Conservation (phyloP, 208 protist species). For the Wallacemonas sp. region DNA sequence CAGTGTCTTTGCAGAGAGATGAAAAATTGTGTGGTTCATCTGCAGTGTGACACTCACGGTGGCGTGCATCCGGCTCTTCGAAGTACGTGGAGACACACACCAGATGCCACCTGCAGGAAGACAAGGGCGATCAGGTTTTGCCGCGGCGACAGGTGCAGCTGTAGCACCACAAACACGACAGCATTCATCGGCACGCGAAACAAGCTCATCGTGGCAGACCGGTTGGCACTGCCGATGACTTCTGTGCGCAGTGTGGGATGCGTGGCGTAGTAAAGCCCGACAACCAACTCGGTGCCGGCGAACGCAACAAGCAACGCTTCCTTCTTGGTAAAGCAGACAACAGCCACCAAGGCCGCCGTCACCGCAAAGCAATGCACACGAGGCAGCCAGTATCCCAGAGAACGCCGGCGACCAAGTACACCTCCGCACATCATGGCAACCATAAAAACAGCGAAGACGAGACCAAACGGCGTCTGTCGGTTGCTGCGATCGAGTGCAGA, state of each 20-base stretch:
- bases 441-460: slow-evolving; percentile 89
- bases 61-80: not conserved
- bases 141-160: slow-evolving; percentile 2
- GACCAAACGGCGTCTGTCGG: slow-evolving; percentile 51
- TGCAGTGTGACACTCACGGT: not conserved
- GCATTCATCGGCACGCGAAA: slow-evolving; percentile 36
- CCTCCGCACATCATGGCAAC: slow-evolving; percentile 16
- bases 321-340: slow-evolving; percentile 12
- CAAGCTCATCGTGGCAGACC: slow-evolving; percentile 24
- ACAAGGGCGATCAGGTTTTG: slow-evolving; percentile 6
- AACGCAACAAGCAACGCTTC: slow-evolving; percentile 11
- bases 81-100: slow-evolving; percentile 1
- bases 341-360: not conserved
- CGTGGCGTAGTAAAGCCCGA: slow-evolving; percentile 20
- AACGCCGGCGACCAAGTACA: not conserved
- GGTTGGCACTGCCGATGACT: slow-evolving; percentile 7
- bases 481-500: slow-evolving; percentile 32
- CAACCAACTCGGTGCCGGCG: slow-evolving; percentile 10
- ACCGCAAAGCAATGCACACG: not conserved
- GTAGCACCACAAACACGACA: slow-evolving; percentile 17
- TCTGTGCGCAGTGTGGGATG: slow-evolving; percentile 22
- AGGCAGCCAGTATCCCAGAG: not conserved
- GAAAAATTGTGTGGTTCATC: not conserved
- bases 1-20: not conserved
- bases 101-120: not conserved